Conservation (phyloP, 139 green algal species). For the Chlorella sp. region DNA sequence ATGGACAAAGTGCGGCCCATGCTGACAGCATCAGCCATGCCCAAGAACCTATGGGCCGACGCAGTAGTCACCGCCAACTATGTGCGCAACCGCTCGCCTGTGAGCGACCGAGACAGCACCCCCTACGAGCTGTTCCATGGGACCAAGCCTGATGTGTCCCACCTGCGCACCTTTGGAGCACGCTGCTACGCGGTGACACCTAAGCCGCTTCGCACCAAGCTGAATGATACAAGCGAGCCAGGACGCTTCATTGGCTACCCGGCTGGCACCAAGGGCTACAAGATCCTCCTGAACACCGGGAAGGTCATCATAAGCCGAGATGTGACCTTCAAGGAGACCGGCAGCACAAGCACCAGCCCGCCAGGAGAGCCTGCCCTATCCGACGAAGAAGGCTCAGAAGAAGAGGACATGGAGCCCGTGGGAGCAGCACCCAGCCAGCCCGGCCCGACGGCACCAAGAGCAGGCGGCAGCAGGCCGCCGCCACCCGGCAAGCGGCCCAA, state of each 20-base stretch:
- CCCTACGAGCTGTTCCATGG: conserved; percentile 32
- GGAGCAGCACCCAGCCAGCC: background rate
- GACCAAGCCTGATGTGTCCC: conserved; percentile 30
- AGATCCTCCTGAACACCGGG: conserved; percentile 17
- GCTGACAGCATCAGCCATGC: background rate
- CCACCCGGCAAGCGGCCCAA: too few species aligned
- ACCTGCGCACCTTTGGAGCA: conserved; percentile 37
- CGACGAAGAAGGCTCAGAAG: background rate
- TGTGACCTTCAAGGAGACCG: conserved; percentile 37
- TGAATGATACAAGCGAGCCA: background rate
- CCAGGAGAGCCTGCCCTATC: background rate
- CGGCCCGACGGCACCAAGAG: too few species aligned
- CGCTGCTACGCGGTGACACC: conserved; percentile 14
- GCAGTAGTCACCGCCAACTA: too few species aligned
- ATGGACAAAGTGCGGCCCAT: conserved; percentile 29
- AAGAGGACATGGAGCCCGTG: background rate
- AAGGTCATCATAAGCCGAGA: conserved; percentile 14
- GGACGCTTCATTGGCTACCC: conserved; percentile 41
- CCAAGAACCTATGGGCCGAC: background rate
- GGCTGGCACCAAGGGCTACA: conserved; percentile 14
- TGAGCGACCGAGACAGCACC: conserved; percentile 4
- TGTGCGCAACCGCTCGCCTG: conserved; percentile 4
- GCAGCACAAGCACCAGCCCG: background rate
- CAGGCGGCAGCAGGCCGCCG: background rate
- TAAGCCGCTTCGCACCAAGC: conserved; percentile 33